Base-by-base conservation (phyloP, 257 asterid species). In the Lithospermum erythrorhizon region DNA sequence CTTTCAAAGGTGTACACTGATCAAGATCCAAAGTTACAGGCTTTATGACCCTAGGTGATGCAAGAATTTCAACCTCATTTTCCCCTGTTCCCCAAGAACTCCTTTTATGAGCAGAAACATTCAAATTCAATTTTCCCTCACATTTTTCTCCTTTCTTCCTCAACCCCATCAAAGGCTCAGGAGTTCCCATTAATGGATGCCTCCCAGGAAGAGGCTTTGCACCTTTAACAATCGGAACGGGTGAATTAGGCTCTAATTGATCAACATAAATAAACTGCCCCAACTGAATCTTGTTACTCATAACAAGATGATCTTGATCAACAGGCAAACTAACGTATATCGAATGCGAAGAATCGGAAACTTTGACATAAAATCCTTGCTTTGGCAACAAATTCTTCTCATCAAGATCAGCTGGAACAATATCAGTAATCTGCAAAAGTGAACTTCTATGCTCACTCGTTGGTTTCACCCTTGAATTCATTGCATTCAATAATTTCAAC, bases 321-420 rank as follows among this genome's bases (percentile, higher is more conserved):
- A 78, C 79, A 0, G 95, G 97, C 13, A 87, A 80, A 67, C 96
- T 83, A 5, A 63, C 95, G 47, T 85, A 90, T 6, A 90, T 82
- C 5, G 96, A 90, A 65, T 90, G 96, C 2, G 95, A 90, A 55
- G 95, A 90, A 76, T 87, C 97, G 0, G 97, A 85, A 4, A 90
- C 75, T 63, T 90, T 90, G 25, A 87, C 82, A 76, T 83, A 90
- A 67, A 90, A 90, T 0, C 96, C 96, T 41, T 85, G 95, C 35
- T 85, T 87, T 0, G 96, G 96, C 58, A 87, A 65, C 5, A 90
- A 84, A 57, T 76, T 79, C 22, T 90, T 90, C 74, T 90, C 95
- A 23, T 90, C 97, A 19, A 90, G 94, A 73, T 87, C 96, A 6
- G 94, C 97, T 0, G 95, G 97, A 17, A 90, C 95, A 21, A 87